Base-by-base conservation (phyloP, 2,329 filamentous ascomycete species). In the Monilinia fructicola region DNA sequence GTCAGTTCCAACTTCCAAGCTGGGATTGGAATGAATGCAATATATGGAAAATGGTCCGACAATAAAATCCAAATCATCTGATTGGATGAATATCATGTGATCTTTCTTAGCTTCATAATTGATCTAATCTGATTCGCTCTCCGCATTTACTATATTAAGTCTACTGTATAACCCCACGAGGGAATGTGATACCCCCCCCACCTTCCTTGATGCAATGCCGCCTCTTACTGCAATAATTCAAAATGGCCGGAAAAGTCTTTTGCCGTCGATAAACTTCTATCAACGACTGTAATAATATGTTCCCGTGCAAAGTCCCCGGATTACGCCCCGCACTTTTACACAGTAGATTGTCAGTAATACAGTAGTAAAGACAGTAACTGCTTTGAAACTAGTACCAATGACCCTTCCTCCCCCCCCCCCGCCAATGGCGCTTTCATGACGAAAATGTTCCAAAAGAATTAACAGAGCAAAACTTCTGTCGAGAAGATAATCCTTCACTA, bases 181-280 rank as follows among this genome's bases (percentile, higher is more conserved):
- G 42, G 0, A 44, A 18, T 10, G 10, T 53, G 5, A 26, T 28
- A 23, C 6, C 31, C 31, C 31, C 31, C 31, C 31, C 31, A 35
- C 31, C 31, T 35, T 35, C 31, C 31, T 6, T 35, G 5, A 35
- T 7, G 5, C 31, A 35, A 35, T 35, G 31, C 31, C 31, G 31
- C 9, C 31, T 35, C 31, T 31, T 31, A n/a, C n/a, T n/a, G n/a
- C 31, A 31, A 31, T 5, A 35, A 35, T 35, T 35, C 5, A 35
- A 35, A 35, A 23, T 18, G 35, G 11, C 44, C 63, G 63, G 63
- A 50, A 65, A 65, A 60, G 63, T 65, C 46, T 65, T 65, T 65
- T 52, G 21, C 63, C 63, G 63, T 4, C 14, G 7, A 42, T 12
- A 16, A n/a, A 0, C 4, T 42, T 42, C 11, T 18, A 44, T 48